A percentile compares a stretch with the other conserved stretches of the same genome.
phyloP scores from a whole-genome alignment of 192 early-diverging fungal genomes.

The Pecoramyces ruminantium region DNA sequence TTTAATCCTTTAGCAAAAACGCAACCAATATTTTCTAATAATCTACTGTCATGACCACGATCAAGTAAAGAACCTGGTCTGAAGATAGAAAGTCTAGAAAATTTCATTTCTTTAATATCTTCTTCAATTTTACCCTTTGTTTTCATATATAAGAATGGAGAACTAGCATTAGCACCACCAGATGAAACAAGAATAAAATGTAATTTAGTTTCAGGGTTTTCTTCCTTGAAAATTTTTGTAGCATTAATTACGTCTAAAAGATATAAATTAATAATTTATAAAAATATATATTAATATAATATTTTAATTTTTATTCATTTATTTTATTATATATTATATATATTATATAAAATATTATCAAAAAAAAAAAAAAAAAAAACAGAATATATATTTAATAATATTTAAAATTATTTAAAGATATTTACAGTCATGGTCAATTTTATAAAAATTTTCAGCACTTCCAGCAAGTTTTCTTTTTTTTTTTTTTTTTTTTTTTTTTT shows the following conservation, averaged over 20 bases:
- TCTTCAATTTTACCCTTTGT: conserved; percentile 68
- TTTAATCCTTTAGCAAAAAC: not conserved
- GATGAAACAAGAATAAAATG: conserved; percentile 21
- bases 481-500: no score
- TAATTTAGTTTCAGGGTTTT: conserved; percentile 19
- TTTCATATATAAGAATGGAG: conserved; percentile 45
- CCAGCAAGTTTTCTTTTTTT: conserved; percentile 35
- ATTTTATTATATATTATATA: no score
- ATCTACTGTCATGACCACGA: not conserved
- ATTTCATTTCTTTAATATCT: conserved; percentile 35
- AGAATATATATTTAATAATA: no score
- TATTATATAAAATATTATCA: no score
- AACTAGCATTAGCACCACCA: conserved; percentile 29
- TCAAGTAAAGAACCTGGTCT: conserved; percentile 19
- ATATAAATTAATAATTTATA: no score
- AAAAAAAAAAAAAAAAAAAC: no score
- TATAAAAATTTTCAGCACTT: conserved; percentile 40
- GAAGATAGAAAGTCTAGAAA: conserved; percentile 45
- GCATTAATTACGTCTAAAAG: conserved; percentile 37
- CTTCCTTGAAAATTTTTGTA: conserved; percentile 33
- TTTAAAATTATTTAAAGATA: no score
- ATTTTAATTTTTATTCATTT: no score
- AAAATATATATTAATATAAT: no score
- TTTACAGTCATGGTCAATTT: conserved; percentile 53
- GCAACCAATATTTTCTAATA: not conserved